A percentile compares a stretch with the other conserved stretches of the same genome.
Evolutionary conservation across 1,139 yeast species (phyloP).

Genomic region (Saccharomyces uvarum): DNA sequence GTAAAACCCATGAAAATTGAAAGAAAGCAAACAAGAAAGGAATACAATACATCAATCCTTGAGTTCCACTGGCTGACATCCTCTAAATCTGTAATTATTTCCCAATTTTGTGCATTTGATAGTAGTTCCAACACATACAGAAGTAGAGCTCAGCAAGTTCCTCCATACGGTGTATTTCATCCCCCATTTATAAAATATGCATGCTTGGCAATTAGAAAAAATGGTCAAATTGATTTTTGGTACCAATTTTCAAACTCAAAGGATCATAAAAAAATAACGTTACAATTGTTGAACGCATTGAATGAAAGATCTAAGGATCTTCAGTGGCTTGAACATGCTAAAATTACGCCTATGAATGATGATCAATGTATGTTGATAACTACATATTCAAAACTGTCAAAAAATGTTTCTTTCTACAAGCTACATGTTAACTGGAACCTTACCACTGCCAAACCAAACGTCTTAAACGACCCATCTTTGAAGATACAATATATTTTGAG

Average conservation of each 20-base stretch:
- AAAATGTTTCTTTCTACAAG: slow-evolving; percentile 26
- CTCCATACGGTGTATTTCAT: slow-evolving; percentile 31
- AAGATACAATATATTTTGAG: slow-evolving; percentile 24
- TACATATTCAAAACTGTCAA: slow-evolving; percentile 23
- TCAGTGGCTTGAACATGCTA: slow-evolving; percentile 30
- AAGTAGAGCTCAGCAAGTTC: slow-evolving; percentile 30
- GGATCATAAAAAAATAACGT: slow-evolving; percentile 31
- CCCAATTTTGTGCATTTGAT: slow-evolving; percentile 30
- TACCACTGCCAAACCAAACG: slow-evolving; percentile 18
- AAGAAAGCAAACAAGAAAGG: slow-evolving; percentile 28
- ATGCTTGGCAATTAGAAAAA: slow-evolving; percentile 29
- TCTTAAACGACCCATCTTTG: slow-evolving; percentile 28
- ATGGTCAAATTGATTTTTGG: slow-evolving; percentile 33
- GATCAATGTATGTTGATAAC: slow-evolving; percentile 29
- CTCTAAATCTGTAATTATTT: slow-evolving; percentile 27
- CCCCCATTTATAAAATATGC: slow-evolving; percentile 34
- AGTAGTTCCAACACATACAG: slow-evolving; percentile 23
- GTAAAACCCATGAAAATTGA: slow-evolving; percentile 15
- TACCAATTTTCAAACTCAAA: slow-evolving; percentile 34
- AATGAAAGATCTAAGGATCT: slow-evolving; percentile 23
- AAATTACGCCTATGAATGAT: slow-evolving; percentile 29
- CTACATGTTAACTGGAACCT: slow-evolving; percentile 30
- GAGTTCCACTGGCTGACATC: slow-evolving; percentile 33
- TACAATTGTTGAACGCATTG: slow-evolving; percentile 22
- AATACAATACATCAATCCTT: slow-evolving; percentile 27